Evolutionary conservation across 768 basidiomycete species (phyloP).

Genomic region (Gautieria morchelliformis): DNA sequence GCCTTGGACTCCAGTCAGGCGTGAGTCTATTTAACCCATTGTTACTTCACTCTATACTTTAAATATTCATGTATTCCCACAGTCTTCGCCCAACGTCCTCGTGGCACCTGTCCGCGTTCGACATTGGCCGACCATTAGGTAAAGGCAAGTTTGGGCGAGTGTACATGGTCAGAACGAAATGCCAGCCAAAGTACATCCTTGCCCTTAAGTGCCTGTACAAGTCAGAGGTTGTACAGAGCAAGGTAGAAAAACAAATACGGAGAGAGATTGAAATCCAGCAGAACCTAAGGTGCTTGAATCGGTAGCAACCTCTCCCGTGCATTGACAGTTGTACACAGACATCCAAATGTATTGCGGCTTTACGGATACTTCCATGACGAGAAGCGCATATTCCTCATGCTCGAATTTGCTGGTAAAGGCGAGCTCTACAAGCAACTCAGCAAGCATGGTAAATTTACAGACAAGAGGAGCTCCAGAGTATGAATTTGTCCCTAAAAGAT

Average conservation of each 20-base stretch:
- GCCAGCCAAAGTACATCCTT: slow-evolving; percentile 82
- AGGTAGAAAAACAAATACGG: slow-evolving; percentile 93
- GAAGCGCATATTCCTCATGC: slow-evolving; percentile 95
- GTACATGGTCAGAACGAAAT: slow-evolving; percentile 94
- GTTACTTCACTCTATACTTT: not conserved
- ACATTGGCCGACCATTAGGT: slow-evolving; percentile 93
- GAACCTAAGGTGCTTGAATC: slow-evolving; percentile 48
- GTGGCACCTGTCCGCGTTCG: slow-evolving; percentile 79
- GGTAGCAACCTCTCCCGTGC: not conserved
- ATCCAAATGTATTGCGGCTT: slow-evolving; percentile 87
- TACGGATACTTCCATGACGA: slow-evolving; percentile 99
- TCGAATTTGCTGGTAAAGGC: slow-evolving; percentile 95
- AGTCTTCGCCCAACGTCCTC: slow-evolving; percentile 70
- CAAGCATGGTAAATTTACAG: slow-evolving; percentile 78
- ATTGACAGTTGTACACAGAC: slow-evolving; percentile 32
- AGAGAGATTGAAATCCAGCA: slow-evolving; percentile 98
- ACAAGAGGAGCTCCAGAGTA: slow-evolving; percentile 65
- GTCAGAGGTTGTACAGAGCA: slow-evolving; percentile 83
- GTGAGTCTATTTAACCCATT: slow-evolving; percentile 29
- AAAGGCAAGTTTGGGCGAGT: slow-evolving; percentile 99
- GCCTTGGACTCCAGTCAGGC: slow-evolving; percentile 77
- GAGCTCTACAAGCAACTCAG: slow-evolving; percentile 95
- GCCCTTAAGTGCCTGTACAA: slow-evolving; percentile 97
- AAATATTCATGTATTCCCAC: not conserved
- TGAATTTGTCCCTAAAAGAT: slow-evolving; percentile 11